Evolutionary conservation across 768 basidiomycete species (phyloP).

Genomic region (Pleurotus eryngii): DNA sequence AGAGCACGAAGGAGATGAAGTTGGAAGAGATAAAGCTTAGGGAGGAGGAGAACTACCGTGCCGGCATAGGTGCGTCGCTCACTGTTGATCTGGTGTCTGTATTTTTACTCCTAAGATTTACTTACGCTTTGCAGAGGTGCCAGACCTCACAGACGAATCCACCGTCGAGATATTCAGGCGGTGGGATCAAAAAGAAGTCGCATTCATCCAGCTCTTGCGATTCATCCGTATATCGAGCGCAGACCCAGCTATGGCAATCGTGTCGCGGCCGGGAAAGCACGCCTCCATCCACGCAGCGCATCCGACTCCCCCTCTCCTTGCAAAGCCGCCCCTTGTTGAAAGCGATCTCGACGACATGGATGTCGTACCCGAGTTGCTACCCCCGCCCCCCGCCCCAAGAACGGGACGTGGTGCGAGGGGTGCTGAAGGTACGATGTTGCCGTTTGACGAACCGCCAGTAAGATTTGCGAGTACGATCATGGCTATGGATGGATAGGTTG

Average conservation of each 20-base stretch:
- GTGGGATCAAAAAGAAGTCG: slow-evolving; percentile 77
- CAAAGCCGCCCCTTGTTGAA: background rate
- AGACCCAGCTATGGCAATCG: slow-evolving; percentile 39
- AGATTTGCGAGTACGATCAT: slow-evolving; percentile 31
- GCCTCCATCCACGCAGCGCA: slow-evolving; percentile 20
- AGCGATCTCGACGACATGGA: slow-evolving; percentile 1
- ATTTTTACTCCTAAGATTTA: no score
- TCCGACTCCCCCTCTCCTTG: no score
- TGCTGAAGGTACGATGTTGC: background rate
- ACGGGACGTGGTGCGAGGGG: background rate
- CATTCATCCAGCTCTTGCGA: slow-evolving; percentile 67
- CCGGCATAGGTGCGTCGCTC: slow-evolving; percentile 66
- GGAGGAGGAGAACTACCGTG: slow-evolving; percentile 72
- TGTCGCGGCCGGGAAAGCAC: slow-evolving; percentile 65
- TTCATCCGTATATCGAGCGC: slow-evolving; percentile 72
- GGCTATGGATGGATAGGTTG: slow-evolving; percentile 25
- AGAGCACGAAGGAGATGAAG: slow-evolving; percentile 61
- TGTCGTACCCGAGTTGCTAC: slow-evolving; percentile 7
- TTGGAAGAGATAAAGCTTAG: slow-evolving; percentile 68
- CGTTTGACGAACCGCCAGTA: slow-evolving; percentile 14
- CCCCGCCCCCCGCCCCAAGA: background rate
- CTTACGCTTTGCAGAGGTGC: slow-evolving; percentile 50
- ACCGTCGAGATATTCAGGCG: slow-evolving; percentile 69
- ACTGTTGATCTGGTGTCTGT: no score
- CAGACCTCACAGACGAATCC: slow-evolving; percentile 70